Conservation (phyloP, 495 filamentous ascomycete species). For the Xylaria scruposa region DNA sequence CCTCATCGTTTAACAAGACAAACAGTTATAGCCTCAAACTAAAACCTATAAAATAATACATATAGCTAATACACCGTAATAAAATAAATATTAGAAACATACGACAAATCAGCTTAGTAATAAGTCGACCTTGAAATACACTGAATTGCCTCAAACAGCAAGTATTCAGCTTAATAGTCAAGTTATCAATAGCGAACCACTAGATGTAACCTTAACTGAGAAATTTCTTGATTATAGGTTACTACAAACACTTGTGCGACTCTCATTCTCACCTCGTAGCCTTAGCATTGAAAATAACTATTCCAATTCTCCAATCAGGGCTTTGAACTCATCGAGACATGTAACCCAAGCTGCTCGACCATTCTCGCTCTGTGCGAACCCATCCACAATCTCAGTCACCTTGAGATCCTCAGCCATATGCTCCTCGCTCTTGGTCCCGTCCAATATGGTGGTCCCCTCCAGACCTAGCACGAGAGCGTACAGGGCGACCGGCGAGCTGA, state of each 20-base stretch:
- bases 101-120: neutral
- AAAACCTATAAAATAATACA: neutral
- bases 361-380: slow-evolving; percentile 51
- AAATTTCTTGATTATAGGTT: slow-evolving; percentile 1
- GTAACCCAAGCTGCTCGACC: slow-evolving; percentile 54
- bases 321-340: slow-evolving; percentile 54
- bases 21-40: neutral
- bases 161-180: neutral
- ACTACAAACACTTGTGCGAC: slow-evolving; percentile 9
- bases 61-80: neutral
- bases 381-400: slow-evolving; percentile 56
- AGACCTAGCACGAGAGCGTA: slow-evolving; percentile 72
- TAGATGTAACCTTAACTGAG: neutral
- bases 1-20: neutral
- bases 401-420: slow-evolving; percentile 73
- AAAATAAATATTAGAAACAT: neutral
- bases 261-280: slow-evolving; percentile 6
- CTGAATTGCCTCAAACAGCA: neutral
- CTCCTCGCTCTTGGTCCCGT: slow-evolving; percentile 69
- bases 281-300: slow-evolving; percentile 11
- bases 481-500: slow-evolving; percentile 60
- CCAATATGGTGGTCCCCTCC: slow-evolving; percentile 63
- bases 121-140: neutral
- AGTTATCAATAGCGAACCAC: neutral
- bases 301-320: slow-evolving; percentile 51